Conservation (phyloP, 2,329 filamentous ascomycete genomes). For the Scorias spongiosa region DNA sequence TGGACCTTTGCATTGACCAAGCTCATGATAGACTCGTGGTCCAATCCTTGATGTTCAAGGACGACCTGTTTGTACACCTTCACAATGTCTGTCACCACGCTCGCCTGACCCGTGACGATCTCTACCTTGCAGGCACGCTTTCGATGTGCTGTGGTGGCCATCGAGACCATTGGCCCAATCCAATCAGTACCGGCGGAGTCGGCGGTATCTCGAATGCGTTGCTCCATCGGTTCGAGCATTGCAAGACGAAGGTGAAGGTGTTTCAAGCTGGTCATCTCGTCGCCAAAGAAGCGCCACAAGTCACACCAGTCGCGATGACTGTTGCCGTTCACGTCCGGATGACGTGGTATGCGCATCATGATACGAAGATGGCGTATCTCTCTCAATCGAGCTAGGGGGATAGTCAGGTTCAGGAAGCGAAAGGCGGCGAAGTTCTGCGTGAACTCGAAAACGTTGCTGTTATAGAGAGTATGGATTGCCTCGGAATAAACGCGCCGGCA, state of each 20-base stretch:
- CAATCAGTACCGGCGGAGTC: slow-evolving; percentile 13
- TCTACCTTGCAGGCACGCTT: slow-evolving; percentile 15
- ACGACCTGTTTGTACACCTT: slow-evolving; percentile 7
- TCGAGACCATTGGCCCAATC: slow-evolving; percentile 17
- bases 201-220: slow-evolving; percentile 11
- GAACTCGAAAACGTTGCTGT: slow-evolving; percentile 18
- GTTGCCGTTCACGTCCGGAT: slow-evolving; percentile 16
- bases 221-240: slow-evolving; percentile 16
- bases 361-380: slow-evolving; percentile 15
- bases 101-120: slow-evolving; percentile 10
- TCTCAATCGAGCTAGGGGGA: slow-evolving; percentile 14
- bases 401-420: slow-evolving; percentile 16
- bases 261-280: slow-evolving; percentile 16
- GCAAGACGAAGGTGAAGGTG: slow-evolving; percentile 14
- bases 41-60: slow-evolving; percentile 1
- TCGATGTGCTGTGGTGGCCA: slow-evolving; percentile 13
- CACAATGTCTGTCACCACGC: slow-evolving; percentile 11
- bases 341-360: slow-evolving; percentile 17
- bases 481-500: slow-evolving; percentile 19
- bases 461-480: slow-evolving; percentile 16
- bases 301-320: slow-evolving; percentile 17
- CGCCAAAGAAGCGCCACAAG: slow-evolving; percentile 16
- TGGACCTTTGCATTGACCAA: slow-evolving; percentile 12
- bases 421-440: slow-evolving; percentile 18
- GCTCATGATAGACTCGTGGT: slow-evolving; percentile 6